phyloP scores from a whole-genome alignment of 2,329 filamentous ascomycete genomes.

The Aschersonia sp. region DNA sequence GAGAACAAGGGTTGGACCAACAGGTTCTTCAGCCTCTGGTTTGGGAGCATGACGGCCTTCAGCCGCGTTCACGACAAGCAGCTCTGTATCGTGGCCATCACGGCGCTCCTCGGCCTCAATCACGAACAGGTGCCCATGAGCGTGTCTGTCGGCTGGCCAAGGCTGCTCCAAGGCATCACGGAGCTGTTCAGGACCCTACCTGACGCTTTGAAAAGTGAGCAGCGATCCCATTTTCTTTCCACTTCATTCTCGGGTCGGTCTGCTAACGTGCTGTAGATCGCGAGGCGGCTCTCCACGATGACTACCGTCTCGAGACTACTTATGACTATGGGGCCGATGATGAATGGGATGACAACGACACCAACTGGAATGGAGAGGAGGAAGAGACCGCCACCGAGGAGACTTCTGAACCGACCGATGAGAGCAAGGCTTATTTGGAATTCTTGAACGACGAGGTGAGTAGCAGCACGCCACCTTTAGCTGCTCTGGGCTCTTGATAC shows the following conservation, averaged over 20 bases:
- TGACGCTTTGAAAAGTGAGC: constrained; percentile 67
- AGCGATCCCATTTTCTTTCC: too few species aligned
- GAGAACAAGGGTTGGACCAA: constrained; percentile 91
- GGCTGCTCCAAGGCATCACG: constrained; percentile 76
- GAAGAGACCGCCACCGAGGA: constrained; percentile 57
- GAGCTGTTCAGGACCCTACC: constrained; percentile 86
- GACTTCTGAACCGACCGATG: constrained; percentile 59
- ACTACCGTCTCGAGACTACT: constrained; percentile 55
- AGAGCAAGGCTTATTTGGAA: constrained; percentile 86
- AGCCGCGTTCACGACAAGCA: constrained; percentile 96
- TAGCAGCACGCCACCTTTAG: background rate
- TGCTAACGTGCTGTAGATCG: constrained; percentile 40
- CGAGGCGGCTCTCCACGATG: constrained; percentile 82
- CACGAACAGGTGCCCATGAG: constrained; percentile 78
- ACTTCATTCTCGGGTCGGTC: background rate
- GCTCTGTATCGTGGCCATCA: constrained; percentile 87
- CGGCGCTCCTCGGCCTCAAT: constrained; percentile 64
- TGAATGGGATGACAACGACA: constrained; percentile 70
- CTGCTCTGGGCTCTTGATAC: background rate
- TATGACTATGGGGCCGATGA: constrained; percentile 60
- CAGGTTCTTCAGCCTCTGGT: constrained; percentile 98
- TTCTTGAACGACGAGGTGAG: constrained; percentile 83
- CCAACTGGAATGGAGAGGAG: constrained; percentile 64
- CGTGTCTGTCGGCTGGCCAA: constrained; percentile 88
- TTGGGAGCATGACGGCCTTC: constrained; percentile 88